Conservation (phyloP, 2,329 filamentous ascomycete species). For the Sporothrix pseudoabietina region DNA sequence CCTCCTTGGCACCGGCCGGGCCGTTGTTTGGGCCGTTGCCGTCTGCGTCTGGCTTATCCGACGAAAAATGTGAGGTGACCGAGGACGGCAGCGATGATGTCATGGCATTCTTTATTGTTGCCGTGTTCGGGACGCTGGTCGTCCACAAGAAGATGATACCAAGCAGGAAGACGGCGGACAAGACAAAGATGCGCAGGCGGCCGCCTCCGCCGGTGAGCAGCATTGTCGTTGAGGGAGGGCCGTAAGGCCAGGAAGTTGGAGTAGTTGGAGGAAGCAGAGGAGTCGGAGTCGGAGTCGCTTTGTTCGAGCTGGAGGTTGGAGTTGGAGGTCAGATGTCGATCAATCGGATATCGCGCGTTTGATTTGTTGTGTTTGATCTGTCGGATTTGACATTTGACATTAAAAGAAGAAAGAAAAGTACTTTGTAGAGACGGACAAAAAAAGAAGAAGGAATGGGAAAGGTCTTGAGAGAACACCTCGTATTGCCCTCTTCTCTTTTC, state of each 20-base stretch:
- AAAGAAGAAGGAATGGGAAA: not conserved
- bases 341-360: not conserved
- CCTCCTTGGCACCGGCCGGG: not conserved
- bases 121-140: not conserved
- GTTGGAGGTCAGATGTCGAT: not conserved
- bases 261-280: too few species aligned
- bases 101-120: not conserved
- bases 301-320: not conserved
- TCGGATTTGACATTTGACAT: not conserved
- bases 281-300: not conserved
- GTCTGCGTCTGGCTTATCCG: not conserved
- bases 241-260: not conserved
- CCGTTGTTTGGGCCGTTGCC: not conserved
- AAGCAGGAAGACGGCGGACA: conserved; percentile 6
- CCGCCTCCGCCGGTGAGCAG: conserved; percentile 9
- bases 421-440: too few species aligned
- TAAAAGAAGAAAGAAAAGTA: not conserved
- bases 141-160: conserved; percentile 2
- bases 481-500: not conserved
- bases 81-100: not conserved
- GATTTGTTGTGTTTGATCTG: not conserved
- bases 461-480: not conserved
- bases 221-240: not conserved
- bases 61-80: not conserved
- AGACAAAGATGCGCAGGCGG: conserved; percentile 14